Conservation (phyloP, 2,329 filamentous ascomycete genomes). For the Corynespora cassiicola region DNA sequence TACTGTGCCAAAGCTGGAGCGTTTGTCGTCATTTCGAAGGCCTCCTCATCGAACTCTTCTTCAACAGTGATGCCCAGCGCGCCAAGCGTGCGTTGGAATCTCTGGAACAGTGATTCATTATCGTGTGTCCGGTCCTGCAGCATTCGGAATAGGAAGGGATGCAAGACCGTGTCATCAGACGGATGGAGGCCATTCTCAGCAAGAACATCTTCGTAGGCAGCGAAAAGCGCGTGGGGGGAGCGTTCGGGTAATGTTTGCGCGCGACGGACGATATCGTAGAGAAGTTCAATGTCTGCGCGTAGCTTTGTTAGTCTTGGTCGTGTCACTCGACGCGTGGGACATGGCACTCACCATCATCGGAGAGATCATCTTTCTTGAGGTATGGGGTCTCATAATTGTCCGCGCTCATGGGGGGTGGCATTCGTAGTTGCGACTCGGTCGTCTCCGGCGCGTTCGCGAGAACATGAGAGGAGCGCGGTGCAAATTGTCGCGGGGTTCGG, state of each 20-base stretch:
- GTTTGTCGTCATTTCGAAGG: conserved; percentile 40
- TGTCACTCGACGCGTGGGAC: neutral
- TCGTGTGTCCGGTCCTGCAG: conserved; percentile 31
- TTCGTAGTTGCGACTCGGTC: conserved; percentile 47
- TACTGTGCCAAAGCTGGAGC: no score
- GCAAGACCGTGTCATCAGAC: conserved; percentile 77
- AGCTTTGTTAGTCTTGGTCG: conserved; percentile 17
- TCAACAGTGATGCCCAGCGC: conserved; percentile 77
- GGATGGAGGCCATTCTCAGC: conserved; percentile 71
- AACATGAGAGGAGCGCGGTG: conserved; percentile 42
- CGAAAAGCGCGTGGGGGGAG: conserved; percentile 78
- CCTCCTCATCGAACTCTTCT: conserved; percentile 64
- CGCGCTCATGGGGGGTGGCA: conserved; percentile 48
- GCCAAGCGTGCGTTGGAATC: conserved; percentile 72
- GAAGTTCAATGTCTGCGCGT: conserved; percentile 73
- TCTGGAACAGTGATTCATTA: conserved; percentile 66
- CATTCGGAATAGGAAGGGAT: conserved; percentile 80
- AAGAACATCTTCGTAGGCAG: conserved; percentile 80
- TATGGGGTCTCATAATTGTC: conserved; percentile 46
- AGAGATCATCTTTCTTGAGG: conserved; percentile 43
- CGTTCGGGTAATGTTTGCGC: conserved; percentile 70
- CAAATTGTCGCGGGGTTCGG: conserved; percentile 2
- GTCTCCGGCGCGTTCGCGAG: conserved; percentile 47
- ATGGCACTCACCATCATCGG: conserved; percentile 40
- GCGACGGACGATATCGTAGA: conserved; percentile 76